A percentile compares a stretch with the other conserved stretches of the same genome.
phyloP scores from a whole-genome alignment of 2,329 filamentous ascomycete species.

The Exophiala alcalophila region DNA sequence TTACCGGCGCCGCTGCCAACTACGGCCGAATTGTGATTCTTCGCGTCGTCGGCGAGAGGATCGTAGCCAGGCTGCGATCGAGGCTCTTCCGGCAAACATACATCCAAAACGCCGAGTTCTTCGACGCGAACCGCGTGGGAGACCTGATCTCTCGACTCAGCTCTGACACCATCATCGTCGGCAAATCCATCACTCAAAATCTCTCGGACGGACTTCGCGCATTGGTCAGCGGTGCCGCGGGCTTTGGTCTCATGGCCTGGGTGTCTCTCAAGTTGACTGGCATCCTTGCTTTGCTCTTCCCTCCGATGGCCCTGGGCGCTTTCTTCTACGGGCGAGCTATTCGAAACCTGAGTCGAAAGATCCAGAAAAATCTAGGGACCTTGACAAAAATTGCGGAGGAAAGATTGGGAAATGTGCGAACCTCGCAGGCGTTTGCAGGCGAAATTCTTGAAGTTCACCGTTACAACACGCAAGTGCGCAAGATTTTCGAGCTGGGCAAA shows the following conservation, averaged over 20 bases:
- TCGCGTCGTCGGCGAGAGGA: slow-evolving; percentile 89
- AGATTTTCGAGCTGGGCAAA: slow-evolving; percentile 85
- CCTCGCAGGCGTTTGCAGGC: slow-evolving; percentile 91
- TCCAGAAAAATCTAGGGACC: slow-evolving; percentile 89
- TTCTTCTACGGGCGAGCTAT: slow-evolving; percentile 90
- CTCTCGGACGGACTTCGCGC: slow-evolving; percentile 92
- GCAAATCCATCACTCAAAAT: slow-evolving; percentile 98
- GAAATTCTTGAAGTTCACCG: slow-evolving; percentile 85
- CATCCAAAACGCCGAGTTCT: slow-evolving; percentile 90
- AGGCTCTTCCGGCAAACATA: slow-evolving; percentile 89
- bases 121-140: slow-evolving; percentile 94
- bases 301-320: slow-evolving; percentile 83
- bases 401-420: slow-evolving; percentile 92
- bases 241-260: slow-evolving; percentile 92
- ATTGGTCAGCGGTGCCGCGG: slow-evolving; percentile 83
- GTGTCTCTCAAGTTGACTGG: slow-evolving; percentile 87
- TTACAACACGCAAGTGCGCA: slow-evolving; percentile 88
- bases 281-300: slow-evolving; percentile 80
- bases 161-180: slow-evolving; percentile 95
- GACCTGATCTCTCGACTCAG: slow-evolving; percentile 93
- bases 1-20: slow-evolving; percentile 82
- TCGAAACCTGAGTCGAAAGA: slow-evolving; percentile 82
- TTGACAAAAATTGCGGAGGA: slow-evolving; percentile 98
- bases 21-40: slow-evolving; percentile 92
- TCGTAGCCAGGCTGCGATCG: slow-evolving; percentile 84